phyloP scores from a whole-genome alignment of 2,329 filamentous ascomycete genomes.

The Bertia moriformis region DNA sequence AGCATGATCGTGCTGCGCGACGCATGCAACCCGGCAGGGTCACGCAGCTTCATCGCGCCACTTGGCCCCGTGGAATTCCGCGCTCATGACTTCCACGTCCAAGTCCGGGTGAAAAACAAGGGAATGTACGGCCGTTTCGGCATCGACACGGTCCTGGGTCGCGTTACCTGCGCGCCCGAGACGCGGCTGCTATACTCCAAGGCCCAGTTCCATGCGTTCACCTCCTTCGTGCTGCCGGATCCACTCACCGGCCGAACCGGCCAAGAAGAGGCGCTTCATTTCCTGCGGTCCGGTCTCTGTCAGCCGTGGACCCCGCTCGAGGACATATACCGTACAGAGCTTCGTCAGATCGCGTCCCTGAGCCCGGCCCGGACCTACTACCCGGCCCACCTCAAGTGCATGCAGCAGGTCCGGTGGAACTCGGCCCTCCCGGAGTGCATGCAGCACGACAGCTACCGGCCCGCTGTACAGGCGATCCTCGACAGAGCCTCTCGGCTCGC shows the following conservation, averaged over 20 bases:
- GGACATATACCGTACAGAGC: not conserved
- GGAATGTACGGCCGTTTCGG: constrained; percentile 22
- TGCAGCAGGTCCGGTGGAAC: constrained; percentile 21
- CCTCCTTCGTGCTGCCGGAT: constrained; percentile 30
- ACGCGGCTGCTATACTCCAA: too few species aligned
- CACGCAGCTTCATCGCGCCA: constrained; percentile 6
- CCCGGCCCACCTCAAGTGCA: constrained; percentile 12
- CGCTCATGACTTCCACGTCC: too few species aligned
- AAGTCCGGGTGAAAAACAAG: too few species aligned
- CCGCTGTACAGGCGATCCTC: constrained; percentile 8
- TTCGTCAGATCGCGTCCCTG: constrained; percentile 9
- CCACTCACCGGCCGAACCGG: constrained; percentile 30
- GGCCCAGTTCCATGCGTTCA: constrained; percentile 32
- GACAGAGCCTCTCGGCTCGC: too few species aligned
- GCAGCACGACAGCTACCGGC: constrained; percentile 21
- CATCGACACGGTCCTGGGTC: constrained; percentile 27
- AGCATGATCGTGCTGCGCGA: constrained; percentile 34
- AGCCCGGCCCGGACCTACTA: constrained; percentile 18
- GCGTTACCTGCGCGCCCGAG: too few species aligned
- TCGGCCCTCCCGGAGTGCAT: constrained; percentile 12
- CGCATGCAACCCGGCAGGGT: too few species aligned
- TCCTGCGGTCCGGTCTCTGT: too few species aligned
- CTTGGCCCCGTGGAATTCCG: not conserved
- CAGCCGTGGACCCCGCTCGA: not conserved
- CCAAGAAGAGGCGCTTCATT: constrained; percentile 27